Evolutionary conservation across 441 rosid species (phyloP).

Genomic region (Theobroma grandiflorum): DNA sequence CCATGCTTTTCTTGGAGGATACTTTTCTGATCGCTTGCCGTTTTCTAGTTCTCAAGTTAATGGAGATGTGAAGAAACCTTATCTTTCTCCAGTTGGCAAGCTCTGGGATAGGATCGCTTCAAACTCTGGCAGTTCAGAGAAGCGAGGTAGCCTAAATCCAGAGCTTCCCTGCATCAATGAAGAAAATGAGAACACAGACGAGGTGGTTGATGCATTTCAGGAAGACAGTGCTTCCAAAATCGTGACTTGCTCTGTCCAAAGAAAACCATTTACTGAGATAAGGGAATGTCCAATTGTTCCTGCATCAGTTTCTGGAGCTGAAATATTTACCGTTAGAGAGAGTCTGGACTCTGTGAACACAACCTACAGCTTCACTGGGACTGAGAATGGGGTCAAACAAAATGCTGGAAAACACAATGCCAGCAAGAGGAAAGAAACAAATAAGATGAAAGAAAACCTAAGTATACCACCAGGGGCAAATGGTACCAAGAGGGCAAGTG

Average conservation of each 20-base stretch:
- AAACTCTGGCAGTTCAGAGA: constrained; percentile 76
- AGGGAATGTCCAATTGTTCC: constrained; percentile 51
- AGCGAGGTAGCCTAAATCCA: constrained; percentile 65
- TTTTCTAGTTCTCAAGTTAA: constrained; percentile 45
- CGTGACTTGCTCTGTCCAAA: constrained; percentile 49
- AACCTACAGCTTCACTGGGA: constrained; percentile 55
- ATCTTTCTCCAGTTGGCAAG: constrained; percentile 70
- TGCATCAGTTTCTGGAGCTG: constrained; percentile 59
- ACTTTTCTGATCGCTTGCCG: constrained; percentile 58
- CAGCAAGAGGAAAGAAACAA: constrained; percentile 53
- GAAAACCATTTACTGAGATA: constrained; percentile 66
- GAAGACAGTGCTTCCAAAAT: constrained; percentile 44
- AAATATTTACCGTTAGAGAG: constrained; percentile 47
- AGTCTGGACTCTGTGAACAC: constrained; percentile 76
- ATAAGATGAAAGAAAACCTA: constrained; percentile 56
- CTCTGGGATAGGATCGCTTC: constrained; percentile 73
- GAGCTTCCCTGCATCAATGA: constrained; percentile 92
- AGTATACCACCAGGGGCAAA: constrained; percentile 36
- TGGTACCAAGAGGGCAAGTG: constrained; percentile 45
- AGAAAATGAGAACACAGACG: constrained; percentile 74
- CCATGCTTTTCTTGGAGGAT: constrained; percentile 44
- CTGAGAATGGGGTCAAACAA: constrained; percentile 50
- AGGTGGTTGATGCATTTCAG: constrained; percentile 48
- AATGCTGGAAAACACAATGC: constrained; percentile 48
- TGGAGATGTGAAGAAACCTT: constrained; percentile 57